Evolutionary conservation across 371 early-diverging fungal species (phyloP).

Genomic region (Lichtheimia corymbifera): DNA sequence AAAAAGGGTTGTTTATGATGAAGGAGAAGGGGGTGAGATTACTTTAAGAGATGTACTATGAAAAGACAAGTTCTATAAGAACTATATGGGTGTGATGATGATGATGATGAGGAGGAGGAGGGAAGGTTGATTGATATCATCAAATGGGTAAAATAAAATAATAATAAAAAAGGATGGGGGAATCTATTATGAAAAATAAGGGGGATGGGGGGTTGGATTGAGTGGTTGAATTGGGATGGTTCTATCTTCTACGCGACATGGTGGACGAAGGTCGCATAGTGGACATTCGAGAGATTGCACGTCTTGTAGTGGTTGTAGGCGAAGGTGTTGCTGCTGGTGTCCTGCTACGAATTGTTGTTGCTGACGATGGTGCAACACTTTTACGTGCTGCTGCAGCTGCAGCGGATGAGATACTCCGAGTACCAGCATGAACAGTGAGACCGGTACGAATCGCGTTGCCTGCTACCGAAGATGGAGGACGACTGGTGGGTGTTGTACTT

Average conservation of each 20-base stretch:
- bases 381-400: neutral
- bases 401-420: slow-evolving; percentile 1
- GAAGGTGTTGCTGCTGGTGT: slow-evolving; percentile 1
- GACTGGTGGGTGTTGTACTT: slow-evolving; percentile 1
- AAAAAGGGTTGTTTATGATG: neutral
- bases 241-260: slow-evolving; percentile 3
- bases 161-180: slow-evolving; percentile 1
- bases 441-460: neutral
- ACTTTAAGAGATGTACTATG: neutral
- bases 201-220: neutral
- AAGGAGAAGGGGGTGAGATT: neutral
- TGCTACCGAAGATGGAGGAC: neutral
- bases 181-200: neutral
- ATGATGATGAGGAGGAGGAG: neutral
- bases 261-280: slow-evolving; percentile 4
- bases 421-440: slow-evolving; percentile 7
- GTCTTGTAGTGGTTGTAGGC: neutral
- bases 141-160: neutral
- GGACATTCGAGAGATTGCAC: slow-evolving; percentile 1
- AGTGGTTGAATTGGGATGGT: neutral
- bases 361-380: neutral
- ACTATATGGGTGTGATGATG: no score
- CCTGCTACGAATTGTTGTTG: neutral
- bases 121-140: neutral
- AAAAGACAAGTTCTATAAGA: no score